Percentiles rank a stretch among this genome's conserved stretches.
Evolutionary conservation across 805 yeast species (phyloP).

Genomic region (Saccharomycopsis lassenensis): DNA sequence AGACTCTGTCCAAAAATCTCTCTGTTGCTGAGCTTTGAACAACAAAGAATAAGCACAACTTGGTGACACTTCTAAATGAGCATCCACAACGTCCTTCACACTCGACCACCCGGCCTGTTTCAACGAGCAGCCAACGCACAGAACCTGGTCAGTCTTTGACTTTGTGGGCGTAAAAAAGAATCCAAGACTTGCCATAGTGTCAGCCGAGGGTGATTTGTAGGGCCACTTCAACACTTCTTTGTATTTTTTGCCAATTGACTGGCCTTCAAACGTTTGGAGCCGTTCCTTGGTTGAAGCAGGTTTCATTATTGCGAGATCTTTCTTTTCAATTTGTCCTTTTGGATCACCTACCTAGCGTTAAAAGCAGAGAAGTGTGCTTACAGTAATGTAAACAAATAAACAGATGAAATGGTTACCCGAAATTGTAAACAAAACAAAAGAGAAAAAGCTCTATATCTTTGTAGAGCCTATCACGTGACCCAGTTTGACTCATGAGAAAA

Average conservation of each 20-base stretch:
- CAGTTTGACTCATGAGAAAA: too few relatives aligned
- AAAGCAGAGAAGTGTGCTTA: background rate
- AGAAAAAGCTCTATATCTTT: too few relatives aligned
- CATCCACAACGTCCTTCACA: conserved; percentile 36
- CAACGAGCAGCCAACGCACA: conserved; percentile 46
- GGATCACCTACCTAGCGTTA: background rate
- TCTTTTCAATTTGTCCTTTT: background rate
- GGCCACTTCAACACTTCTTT: conserved; percentile 21
- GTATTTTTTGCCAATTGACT: conserved; percentile 15
- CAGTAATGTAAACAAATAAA: background rate
- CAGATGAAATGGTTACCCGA: background rate
- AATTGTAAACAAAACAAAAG: background rate
- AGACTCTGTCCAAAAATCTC: conserved; percentile 18
- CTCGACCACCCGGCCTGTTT: conserved; percentile 50
- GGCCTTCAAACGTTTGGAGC: conserved; percentile 5
- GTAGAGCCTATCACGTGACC: too few relatives aligned
- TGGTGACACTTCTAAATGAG: conserved; percentile 31
- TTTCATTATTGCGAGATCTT: background rate
- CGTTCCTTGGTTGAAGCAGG: conserved; percentile 3
- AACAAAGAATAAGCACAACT: conserved; percentile 27
- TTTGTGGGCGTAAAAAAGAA: conserved; percentile 51
- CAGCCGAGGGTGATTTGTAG: conserved; percentile 22
- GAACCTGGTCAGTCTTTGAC: conserved; percentile 37
- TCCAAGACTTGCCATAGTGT: conserved; percentile 44
- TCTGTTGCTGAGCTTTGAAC: conserved; percentile 15